phyloP scores from a whole-genome alignment of 2,329 filamentous ascomycete species.

The Pseudogymnoascus sp. region DNA sequence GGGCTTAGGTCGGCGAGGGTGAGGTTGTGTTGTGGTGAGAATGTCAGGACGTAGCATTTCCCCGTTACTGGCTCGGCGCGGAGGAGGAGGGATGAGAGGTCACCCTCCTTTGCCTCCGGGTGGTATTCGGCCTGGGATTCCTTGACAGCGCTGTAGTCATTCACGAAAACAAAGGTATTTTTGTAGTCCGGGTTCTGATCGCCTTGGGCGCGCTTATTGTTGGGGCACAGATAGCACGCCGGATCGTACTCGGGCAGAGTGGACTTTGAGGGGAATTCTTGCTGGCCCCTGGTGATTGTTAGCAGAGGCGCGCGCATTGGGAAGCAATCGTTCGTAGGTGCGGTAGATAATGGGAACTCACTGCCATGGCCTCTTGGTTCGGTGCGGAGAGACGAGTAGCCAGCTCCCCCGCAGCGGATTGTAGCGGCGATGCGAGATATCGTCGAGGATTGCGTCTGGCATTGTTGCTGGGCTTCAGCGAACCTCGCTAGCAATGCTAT shows the following conservation, averaged over 20 bases:
- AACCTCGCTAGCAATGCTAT: background rate
- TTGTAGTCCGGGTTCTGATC: constrained; percentile 80
- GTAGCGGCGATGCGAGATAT: constrained; percentile 92
- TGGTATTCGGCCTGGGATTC: constrained; percentile 79
- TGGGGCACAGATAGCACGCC: constrained; percentile 87
- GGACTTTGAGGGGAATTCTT: constrained; percentile 62
- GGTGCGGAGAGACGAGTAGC: constrained; percentile 90
- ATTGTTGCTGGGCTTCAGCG: constrained; percentile 37
- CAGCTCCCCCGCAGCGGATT: constrained; percentile 86
- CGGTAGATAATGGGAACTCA: constrained; percentile 38
- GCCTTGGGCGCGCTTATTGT: constrained; percentile 81
- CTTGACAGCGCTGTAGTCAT: constrained; percentile 96
- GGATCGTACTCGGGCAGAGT: constrained; percentile 75
- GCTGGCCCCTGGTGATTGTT: constrained; percentile 55
- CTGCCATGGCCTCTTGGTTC: constrained; percentile 98
- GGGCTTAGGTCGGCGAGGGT: constrained; percentile 85
- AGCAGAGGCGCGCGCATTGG: constrained; percentile 1
- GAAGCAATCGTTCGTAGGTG: background rate
- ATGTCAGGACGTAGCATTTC: constrained; percentile 94
- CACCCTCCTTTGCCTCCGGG: constrained; percentile 30
- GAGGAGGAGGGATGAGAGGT: constrained; percentile 67
- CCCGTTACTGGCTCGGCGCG: constrained; percentile 81
- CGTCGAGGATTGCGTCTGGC: constrained; percentile 73
- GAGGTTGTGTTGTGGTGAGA: constrained; percentile 81
- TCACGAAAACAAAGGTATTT: constrained; percentile 87